Evolutionary conservation across 1,139 yeast species (phyloP).

Genomic region (Kodamaea fungicola): DNA sequence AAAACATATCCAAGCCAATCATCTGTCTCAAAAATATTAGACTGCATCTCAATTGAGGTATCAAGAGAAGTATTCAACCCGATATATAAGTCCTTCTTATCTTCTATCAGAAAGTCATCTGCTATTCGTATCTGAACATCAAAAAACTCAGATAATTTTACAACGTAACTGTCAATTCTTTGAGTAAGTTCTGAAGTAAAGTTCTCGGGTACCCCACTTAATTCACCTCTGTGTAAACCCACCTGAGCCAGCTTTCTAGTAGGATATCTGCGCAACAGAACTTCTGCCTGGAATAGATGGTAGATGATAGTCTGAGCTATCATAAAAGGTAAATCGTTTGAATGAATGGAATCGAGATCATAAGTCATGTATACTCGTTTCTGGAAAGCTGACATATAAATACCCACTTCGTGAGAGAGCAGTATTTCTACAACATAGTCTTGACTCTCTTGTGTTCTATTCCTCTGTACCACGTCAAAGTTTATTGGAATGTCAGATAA

Average conservation of each 20-base stretch:
- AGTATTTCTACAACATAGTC: conserved; percentile 27
- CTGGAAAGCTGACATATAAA: conserved; percentile 35
- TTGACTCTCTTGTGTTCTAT: conserved; percentile 4
- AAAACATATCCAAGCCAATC: conserved; percentile 9
- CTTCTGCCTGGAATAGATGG: conserved; percentile 50
- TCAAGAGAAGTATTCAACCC: too few species aligned
- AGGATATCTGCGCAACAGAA: conserved; percentile 11
- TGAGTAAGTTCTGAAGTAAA: too few species aligned
- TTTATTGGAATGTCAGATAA: conserved; percentile 10
- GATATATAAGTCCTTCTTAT: too few species aligned
- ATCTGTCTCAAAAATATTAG: conserved; percentile 7
- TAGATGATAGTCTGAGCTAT: conserved; percentile 56
- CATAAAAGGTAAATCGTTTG: conserved; percentile 59
- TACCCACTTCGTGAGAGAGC: conserved; percentile 28
- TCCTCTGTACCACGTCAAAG: conserved; percentile 1
- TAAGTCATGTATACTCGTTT: conserved; percentile 42
- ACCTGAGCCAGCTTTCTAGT: too few species aligned
- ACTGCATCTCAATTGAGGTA: too few species aligned
- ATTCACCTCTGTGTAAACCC: too few species aligned
- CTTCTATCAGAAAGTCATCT: too few species aligned
- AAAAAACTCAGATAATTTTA: too few species aligned
- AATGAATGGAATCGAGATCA: conserved; percentile 44
- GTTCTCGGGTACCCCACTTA: too few species aligned
- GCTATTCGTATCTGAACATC: too few species aligned
- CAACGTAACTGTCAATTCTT: too few species aligned